These are phyloP conservation scores for Populus tremula DNA, from an alignment of 345 rosid species.

Conservation along the genomic window DNA sequence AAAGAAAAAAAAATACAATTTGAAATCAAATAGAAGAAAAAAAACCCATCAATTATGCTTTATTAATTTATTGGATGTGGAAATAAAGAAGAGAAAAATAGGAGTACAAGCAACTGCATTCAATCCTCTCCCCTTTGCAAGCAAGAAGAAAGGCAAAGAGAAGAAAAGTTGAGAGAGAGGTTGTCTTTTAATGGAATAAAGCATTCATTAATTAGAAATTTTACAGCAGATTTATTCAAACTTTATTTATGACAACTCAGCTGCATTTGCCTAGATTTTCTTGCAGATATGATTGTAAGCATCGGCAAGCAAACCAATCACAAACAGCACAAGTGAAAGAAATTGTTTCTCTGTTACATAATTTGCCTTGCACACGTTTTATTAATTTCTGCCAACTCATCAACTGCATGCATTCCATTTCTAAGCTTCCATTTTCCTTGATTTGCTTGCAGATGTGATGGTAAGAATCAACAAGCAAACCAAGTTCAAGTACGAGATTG, in stretches of 20 bases:
- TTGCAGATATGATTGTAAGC: slow-evolving; percentile 50
- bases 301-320: slow-evolving; percentile 36
- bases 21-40: too few species aligned
- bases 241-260: not conserved
- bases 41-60: too few species aligned
- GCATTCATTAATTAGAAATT: not conserved
- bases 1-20: too few species aligned
- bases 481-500: slow-evolving; percentile 35
- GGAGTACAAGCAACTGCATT: not conserved
- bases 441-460: slow-evolving; percentile 44
- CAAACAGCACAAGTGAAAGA: slow-evolving; percentile 35
- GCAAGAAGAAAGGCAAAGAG: not conserved
- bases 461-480: slow-evolving; percentile 45
- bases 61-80: too few species aligned
- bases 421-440: slow-evolving; percentile 34
- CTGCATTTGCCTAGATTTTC: slow-evolving; percentile 39
- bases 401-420: not conserved
- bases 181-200: not conserved
- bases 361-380: not conserved
- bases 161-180: not conserved
- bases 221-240: not conserved
- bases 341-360: slow-evolving; percentile 15
- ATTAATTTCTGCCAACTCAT: not conserved
- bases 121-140: not conserved
- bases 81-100: too few species aligned